Evolutionary conservation across 2,329 filamentous ascomycete genomes (phyloP).

Genomic region (Nemania sp.): DNA sequence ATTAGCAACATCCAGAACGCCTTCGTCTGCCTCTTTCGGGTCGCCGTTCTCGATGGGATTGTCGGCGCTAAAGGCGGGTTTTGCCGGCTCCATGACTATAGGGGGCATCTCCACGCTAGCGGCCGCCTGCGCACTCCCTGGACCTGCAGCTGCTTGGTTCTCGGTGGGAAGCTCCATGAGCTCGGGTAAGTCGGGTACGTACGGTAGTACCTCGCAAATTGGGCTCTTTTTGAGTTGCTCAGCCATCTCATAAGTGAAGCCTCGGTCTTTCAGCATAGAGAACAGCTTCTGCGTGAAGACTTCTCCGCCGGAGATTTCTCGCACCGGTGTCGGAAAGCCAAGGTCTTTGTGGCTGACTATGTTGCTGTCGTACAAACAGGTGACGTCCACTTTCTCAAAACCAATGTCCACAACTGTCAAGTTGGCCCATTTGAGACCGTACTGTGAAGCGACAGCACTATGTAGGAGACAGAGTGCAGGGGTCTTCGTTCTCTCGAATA

Average conservation of each 20-base stretch:
- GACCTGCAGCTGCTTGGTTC: conserved; percentile 38
- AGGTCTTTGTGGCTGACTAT: conserved; percentile 69
- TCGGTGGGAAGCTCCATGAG: conserved; percentile 56
- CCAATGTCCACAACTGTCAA: conserved; percentile 91
- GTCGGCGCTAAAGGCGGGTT: conserved; percentile 40
- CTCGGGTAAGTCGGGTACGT: conserved; percentile 48
- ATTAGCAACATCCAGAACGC: conserved; percentile 80
- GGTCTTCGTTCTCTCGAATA: conserved; percentile 96
- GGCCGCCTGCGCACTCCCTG: conserved; percentile 30
- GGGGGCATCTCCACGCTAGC: conserved; percentile 41
- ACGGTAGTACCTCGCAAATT: conserved; percentile 69
- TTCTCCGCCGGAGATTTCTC: conserved; percentile 75
- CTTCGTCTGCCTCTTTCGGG: conserved; percentile 58
- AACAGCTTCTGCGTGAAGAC: conserved; percentile 77
- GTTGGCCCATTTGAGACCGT: conserved; percentile 73
- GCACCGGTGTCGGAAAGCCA: conserved; percentile 52
- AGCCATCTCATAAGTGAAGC: conserved; percentile 67
- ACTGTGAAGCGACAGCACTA: conserved; percentile 83
- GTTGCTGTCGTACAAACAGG: conserved; percentile 81
- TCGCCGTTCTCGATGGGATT: conserved; percentile 42
- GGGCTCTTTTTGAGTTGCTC: conserved; percentile 70
- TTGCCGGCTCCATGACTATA: conserved; percentile 39
- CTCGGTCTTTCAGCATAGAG: conserved; percentile 64
- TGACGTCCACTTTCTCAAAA: conserved; percentile 88
- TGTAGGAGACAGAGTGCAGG: conserved; percentile 91